Evolutionary conservation across 345 rosid genomes (phyloP), one percentile per base, ranked within the genome.

Genomic region (Rhodomyrtus tomentosa): DNA sequence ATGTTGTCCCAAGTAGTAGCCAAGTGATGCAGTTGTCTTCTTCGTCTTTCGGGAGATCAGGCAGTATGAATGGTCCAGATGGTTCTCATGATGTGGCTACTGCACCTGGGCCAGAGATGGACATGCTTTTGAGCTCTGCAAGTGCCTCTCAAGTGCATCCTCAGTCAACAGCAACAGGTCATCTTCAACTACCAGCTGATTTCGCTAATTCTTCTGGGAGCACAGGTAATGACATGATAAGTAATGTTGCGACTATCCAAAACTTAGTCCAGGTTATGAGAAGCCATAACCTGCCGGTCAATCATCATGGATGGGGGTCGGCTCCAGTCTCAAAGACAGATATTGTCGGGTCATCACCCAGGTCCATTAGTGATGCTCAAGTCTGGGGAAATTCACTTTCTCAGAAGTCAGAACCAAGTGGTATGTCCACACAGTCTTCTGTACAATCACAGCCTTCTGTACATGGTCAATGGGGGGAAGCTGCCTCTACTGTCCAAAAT

Each of bases 321-420:
- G 90, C 89, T 84, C 82, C 92, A 51, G 87, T 87, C 87, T 81
- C 90, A 62, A 87, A 90, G 87, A 88, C 92, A 38, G 94, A 91
- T 84, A 85, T 84, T 22, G 82, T 38, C 50, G 82, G 85, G 84
- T 81, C 90, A 24, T 85, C 86, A 54, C 87, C 94, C 53, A 86
- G 59, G 79, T 68, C 79, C 79, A 42, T 36, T 68, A 20, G 79
- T 68, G 45, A 68, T 68, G 79, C 79, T 68, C 79, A 32, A 68
- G 79, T 68, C 45, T 68, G 79, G 79, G 79, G 79, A 68, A 68
- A 68, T 68, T 68, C 79, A 36, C 79, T 68, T 45, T 68, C 90
- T 58, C 94, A 88, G 85, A 91, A 83, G 84, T 84, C 42, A 21
- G 93, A 90, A 53, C 86, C 88, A 45, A 88, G 84, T 83, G 88